A percentile compares a stretch with the other conserved stretches of the same genome.
These are phyloP conservation scores for Hanseniaspora lindneri DNA, from an alignment of 805 yeast species.

Conservation along the genomic window DNA sequence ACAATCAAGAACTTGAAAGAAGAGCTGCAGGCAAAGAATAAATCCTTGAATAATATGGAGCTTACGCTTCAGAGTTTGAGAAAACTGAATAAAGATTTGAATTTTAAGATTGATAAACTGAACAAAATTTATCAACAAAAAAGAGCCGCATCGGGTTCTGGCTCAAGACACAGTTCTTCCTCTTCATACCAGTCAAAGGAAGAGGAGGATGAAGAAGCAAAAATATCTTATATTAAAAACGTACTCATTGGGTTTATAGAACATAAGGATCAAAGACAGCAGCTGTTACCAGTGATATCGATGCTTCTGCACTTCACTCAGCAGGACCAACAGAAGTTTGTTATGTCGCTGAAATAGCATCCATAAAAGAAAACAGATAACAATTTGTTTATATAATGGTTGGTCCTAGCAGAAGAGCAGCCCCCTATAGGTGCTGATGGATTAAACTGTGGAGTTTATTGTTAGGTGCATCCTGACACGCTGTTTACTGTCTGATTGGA, in stretches of 20 bases:
- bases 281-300: constrained; percentile 73
- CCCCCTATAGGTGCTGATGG: too few relatives aligned
- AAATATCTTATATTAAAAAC: constrained; percentile 71
- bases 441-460: too few relatives aligned
- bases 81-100: constrained; percentile 54
- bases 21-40: constrained; percentile 41
- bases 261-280: constrained; percentile 81
- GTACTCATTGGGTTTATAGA: constrained; percentile 85
- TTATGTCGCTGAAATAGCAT: constrained; percentile 35
- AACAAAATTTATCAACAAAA: constrained; percentile 32
- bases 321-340: constrained; percentile 62
- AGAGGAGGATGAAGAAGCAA: constrained; percentile 26
- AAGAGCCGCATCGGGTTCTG: not conserved
- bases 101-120: constrained; percentile 52
- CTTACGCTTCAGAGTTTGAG: constrained; percentile 42
- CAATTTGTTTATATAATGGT: too few relatives aligned
- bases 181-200: constrained; percentile 21
- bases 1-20: constrained; percentile 37
- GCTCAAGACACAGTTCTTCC: not conserved
- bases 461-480: too few relatives aligned
- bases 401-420: too few relatives aligned
- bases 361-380: not conserved
- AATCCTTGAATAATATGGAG: constrained; percentile 46
- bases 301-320: constrained; percentile 56
- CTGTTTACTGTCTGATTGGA: not conserved